Conservation (phyloP, 1,139 yeast genomes). For the Hyphopichia burtonii region DNA sequence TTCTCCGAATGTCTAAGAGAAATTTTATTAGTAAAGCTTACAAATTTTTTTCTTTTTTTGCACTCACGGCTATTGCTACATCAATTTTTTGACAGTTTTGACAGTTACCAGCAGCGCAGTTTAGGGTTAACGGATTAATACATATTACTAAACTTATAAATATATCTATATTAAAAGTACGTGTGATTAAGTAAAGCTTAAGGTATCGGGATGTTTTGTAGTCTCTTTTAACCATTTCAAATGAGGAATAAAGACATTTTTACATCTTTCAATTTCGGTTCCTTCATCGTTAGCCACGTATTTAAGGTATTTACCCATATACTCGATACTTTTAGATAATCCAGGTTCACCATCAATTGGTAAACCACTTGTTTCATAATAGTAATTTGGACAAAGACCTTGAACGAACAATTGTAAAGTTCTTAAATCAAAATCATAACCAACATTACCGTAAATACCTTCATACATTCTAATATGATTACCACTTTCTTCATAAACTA, state of each 20-base stretch:
- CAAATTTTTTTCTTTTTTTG: too few species aligned
- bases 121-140: too few species aligned
- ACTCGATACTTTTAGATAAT: constrained; percentile 20
- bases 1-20: too few species aligned
- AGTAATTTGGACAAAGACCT: constrained; percentile 39
- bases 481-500: constrained; percentile 33
- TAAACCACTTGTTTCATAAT: constrained; percentile 23
- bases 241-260: constrained; percentile 39
- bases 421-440: constrained; percentile 55
- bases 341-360: constrained; percentile 26
- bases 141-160: too few species aligned
- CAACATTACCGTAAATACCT: constrained; percentile 38
- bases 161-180: too few species aligned
- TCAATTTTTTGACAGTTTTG: too few species aligned
- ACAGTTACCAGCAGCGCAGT: too few species aligned
- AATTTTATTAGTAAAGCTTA: too few species aligned
- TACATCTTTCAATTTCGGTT: constrained; percentile 29
- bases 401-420: constrained; percentile 36
- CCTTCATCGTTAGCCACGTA: constrained; percentile 27
- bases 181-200: background rate
- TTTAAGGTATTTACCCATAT: constrained; percentile 33
- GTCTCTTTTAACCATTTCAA: constrained; percentile 39
- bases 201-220: constrained; percentile 13
- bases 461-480: constrained; percentile 49
- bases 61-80: too few species aligned